phyloP scores from a whole-genome alignment of 306 rosid species.

The Rosa lucieae region DNA sequence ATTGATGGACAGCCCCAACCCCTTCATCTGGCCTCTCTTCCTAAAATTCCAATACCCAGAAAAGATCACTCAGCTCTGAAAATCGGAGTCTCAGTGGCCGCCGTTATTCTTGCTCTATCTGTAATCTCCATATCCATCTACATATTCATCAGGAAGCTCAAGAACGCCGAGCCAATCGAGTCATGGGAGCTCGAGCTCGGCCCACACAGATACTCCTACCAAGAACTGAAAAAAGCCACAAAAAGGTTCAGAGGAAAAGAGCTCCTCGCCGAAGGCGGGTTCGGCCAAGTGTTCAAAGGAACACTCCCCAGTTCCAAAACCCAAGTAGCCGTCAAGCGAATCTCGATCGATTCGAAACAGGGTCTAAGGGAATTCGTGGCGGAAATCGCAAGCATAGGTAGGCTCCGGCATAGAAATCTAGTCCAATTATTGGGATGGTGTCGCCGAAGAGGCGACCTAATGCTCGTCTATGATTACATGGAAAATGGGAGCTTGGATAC shows the following conservation, averaged over 20 bases:
- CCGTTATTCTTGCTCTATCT: constrained; percentile 26
- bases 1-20: constrained; percentile 55
- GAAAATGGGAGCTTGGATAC: constrained; percentile 78
- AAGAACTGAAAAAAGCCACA: too few relatives aligned
- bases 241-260: constrained; percentile 64
- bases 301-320: constrained; percentile 54
- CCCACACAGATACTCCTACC: too few relatives aligned
- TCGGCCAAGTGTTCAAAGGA: constrained; percentile 79
- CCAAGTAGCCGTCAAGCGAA: constrained; percentile 67
- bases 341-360: constrained; percentile 81
- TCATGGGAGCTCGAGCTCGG: constrained; percentile 58
- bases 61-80: constrained; percentile 47
- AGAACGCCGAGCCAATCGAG: constrained; percentile 68
- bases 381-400: constrained; percentile 79
- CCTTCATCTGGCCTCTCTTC: constrained; percentile 59
- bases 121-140: constrained; percentile 36
- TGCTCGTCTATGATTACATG: constrained; percentile 82
- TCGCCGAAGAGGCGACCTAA: constrained; percentile 60
- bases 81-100: constrained; percentile 37
- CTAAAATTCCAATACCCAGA: constrained; percentile 58
- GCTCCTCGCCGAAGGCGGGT: constrained; percentile 76
- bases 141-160: constrained; percentile 47
- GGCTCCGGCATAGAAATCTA: constrained; percentile 78
- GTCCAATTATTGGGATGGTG: constrained; percentile 84
- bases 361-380: constrained; percentile 76